Percentiles rank a stretch among this genome's conserved stretches.
phyloP scores from a whole-genome alignment of 768 basidiomycete species.

The Rhizopogon vinicolor region DNA sequence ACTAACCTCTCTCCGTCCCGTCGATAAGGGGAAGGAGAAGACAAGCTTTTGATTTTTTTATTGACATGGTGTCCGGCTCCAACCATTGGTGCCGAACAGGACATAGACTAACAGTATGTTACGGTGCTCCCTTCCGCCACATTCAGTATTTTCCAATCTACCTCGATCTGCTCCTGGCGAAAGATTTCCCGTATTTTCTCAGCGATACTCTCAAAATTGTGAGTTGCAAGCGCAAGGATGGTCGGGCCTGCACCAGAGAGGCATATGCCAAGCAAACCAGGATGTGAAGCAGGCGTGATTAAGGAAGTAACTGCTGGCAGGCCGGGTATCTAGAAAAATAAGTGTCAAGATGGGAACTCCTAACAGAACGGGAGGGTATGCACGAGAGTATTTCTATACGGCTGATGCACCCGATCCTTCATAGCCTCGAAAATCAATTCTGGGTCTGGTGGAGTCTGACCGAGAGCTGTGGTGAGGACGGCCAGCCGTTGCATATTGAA shows the following conservation, averaged over 20 bases:
- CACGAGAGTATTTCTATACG: conserved; percentile 86
- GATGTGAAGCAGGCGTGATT: conserved; percentile 85
- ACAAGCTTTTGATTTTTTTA: background rate
- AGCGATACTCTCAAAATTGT: conserved; percentile 80
- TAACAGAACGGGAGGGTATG: conserved; percentile 21
- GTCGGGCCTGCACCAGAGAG: conserved; percentile 98
- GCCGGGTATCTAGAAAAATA: conserved; percentile 76
- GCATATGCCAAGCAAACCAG: conserved; percentile 95
- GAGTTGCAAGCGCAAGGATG: conserved; percentile 89
- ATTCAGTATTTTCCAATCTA: conserved; percentile 87
- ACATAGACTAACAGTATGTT: conserved; percentile 11
- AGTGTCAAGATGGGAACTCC: background rate
- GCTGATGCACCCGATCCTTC: conserved; percentile 98
- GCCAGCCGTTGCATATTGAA: conserved; percentile 97
- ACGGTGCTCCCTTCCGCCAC: conserved; percentile 45
- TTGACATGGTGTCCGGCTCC: background rate
- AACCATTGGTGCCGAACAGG: background rate
- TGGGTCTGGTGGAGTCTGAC: conserved; percentile 86
- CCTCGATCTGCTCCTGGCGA: conserved; percentile 61
- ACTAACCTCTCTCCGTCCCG: too few species aligned
- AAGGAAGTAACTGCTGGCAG: conserved; percentile 86
- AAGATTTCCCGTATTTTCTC: conserved; percentile 78
- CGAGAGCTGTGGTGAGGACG: conserved; percentile 92
- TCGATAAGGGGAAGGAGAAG: too few species aligned
- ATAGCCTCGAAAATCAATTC: conserved; percentile 98